A percentile compares a stretch with the other conserved stretches of the same genome.
These are phyloP conservation scores for Suaeda aralocaspica DNA, from an alignment of 148 eudicot genomes.

Conservation along the genomic window DNA sequence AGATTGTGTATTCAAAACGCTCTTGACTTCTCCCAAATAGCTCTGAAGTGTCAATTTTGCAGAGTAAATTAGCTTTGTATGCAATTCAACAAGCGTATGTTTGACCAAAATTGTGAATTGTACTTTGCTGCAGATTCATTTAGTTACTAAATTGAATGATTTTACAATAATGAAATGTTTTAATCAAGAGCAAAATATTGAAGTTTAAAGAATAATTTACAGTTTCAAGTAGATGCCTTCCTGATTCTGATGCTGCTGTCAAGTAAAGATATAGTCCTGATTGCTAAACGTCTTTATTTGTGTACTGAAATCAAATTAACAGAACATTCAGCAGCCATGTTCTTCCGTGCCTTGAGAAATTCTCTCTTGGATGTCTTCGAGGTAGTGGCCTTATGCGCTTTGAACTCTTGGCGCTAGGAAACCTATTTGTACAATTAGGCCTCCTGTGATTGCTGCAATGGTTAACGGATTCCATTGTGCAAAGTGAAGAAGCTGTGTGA, in stretches of 20 bases:
- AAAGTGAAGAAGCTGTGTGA: background rate
- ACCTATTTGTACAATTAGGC: slow-evolving; percentile 21
- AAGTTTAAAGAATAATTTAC: background rate
- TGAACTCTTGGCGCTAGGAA: background rate
- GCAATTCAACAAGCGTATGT: too few relatives aligned
- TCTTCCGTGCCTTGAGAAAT: slow-evolving; percentile 14
- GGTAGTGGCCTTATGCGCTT: background rate
- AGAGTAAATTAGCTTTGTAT: too few relatives aligned
- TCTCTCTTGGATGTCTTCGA: background rate
- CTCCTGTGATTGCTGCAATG: slow-evolving; percentile 15
- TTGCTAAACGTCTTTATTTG: background rate
- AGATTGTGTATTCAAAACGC: background rate
- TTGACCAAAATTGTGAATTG: too few relatives aligned
- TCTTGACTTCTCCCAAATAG: background rate
- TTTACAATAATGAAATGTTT: too few relatives aligned
- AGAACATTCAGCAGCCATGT: background rate
- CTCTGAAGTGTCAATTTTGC: background rate
- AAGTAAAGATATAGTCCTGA: background rate
- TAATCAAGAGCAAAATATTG: background rate
- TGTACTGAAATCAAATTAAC: background rate
- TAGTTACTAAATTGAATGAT: too few relatives aligned
- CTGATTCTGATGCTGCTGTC: background rate
- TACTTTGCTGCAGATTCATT: too few relatives aligned
- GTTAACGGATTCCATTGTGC: slow-evolving; percentile 21
- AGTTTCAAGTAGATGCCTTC: background rate